These are phyloP conservation scores for Rhododendron simsii DNA, from an alignment of 148 eudicot genomes.

Conservation along the genomic window DNA sequence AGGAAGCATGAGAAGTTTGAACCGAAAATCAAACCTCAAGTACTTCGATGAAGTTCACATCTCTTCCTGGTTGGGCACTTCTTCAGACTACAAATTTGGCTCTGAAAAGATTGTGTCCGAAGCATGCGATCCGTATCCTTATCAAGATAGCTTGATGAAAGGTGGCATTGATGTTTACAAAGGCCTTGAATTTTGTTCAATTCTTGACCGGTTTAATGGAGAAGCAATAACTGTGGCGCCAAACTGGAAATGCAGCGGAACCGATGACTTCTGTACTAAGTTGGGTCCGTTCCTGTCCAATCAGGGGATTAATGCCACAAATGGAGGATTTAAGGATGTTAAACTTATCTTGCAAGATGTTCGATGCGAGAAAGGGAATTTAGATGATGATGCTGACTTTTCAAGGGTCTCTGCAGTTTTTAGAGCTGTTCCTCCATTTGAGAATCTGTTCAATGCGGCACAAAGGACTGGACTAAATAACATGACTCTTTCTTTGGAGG, in stretches of 20 bases:
- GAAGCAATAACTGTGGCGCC: slow-evolving; percentile 52
- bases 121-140: slow-evolving; percentile 71
- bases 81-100: slow-evolving; percentile 48
- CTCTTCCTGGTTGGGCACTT: slow-evolving; percentile 43
- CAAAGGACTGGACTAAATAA: slow-evolving; percentile 68
- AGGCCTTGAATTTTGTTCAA: slow-evolving; percentile 60
- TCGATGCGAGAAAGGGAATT: slow-evolving; percentile 36
- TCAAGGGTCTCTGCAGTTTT: slow-evolving; percentile 63
- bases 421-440: slow-evolving; percentile 53
- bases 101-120: slow-evolving; percentile 39
- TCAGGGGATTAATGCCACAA: slow-evolving; percentile 54
- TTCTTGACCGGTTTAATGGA: slow-evolving; percentile 38
- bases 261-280: slow-evolving; percentile 64
- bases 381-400: slow-evolving; percentile 12
- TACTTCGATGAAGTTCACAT: slow-evolving; percentile 70
- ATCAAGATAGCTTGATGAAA: slow-evolving; percentile 33
- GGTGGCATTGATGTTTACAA: slow-evolving; percentile 46
- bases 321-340: slow-evolving; percentile 66
- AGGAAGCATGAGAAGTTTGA: slow-evolving; percentile 76
- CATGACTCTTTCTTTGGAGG: slow-evolving; percentile 83
- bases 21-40: slow-evolving; percentile 45
- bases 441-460: slow-evolving; percentile 41
- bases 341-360: slow-evolving; percentile 59
- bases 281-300: slow-evolving; percentile 75
- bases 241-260: slow-evolving; percentile 83